Base-by-base conservation (phyloP, 1,284 basidiomycete genomes). In the Cystobasidium pallidum region DNA sequence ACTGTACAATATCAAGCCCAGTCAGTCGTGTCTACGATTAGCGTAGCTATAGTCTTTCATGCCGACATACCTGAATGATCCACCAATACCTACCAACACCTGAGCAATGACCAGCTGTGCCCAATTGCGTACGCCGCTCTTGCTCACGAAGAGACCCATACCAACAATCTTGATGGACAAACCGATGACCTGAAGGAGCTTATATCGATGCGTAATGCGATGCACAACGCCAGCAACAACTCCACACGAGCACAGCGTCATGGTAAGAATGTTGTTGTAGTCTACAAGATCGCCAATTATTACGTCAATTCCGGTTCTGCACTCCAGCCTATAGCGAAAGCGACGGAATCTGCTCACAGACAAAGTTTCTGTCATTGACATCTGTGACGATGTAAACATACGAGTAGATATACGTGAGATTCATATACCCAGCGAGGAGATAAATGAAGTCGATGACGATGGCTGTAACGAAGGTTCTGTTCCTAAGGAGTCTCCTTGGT, bases 211-310 rank as follows among this genome's bases (percentile, higher is more conserved):
- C 43, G 82, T 83, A 26, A 75, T 78, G 30, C 77, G 78, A 80
- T 83, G 81, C 74, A 83, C 76, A 13, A 80, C 57, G n/a, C 84
- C 84, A 1, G 80, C 83, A 10, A 81, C 43, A 57, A 85, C 78
- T 41, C 79, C 80, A 73, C 82, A 81, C 58, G 78, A 61, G 74
- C 80, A 82, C 2, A 83, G 78, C 32, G 78, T 80, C 28, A 79
- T 72, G 8, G 74, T 76, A 32, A 77, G 72, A 1, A 74, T 77
- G 68, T 78, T 77, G 52, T 72, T 73, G 64, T 76, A 79, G 72
- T 75, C 74, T 36, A 66, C 64, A 15, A 41, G 15, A 15, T 41
- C 39, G 39, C 15, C 7, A n/a, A n/a, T n/a, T n/a, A n/a, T n/a
- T n/a, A n/a, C n/a, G n/a, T n/a, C n/a, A n/a, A n/a, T n/a, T n/a